phyloP scores from a whole-genome alignment of 2,329 filamentous ascomycete genomes.

The Huntiella abstrusa region DNA sequence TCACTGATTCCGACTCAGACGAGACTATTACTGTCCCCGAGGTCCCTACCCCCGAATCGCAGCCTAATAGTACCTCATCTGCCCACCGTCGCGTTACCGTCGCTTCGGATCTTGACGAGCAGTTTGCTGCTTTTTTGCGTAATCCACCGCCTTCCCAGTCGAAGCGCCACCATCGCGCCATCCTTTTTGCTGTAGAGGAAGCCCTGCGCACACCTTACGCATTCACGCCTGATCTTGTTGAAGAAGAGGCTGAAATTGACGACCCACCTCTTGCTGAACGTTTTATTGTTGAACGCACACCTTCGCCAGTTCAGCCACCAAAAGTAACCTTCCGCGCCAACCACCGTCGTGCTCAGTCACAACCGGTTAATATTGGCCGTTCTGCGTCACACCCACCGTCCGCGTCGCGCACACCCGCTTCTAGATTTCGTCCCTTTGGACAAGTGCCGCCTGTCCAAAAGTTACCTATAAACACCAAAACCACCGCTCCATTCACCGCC shows the following conservation, averaged over 20 bases:
- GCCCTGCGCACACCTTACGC: constrained; percentile 63
- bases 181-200: constrained; percentile 83
- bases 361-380: neutral
- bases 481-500: neutral
- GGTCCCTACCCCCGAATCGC: constrained; percentile 15
- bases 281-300: constrained; percentile 27
- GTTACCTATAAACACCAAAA: neutral
- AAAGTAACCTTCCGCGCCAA: constrained; percentile 19
- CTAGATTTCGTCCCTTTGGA: neutral
- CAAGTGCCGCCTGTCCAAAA: neutral
- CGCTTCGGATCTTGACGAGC: constrained; percentile 3
- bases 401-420: constrained; percentile 2
- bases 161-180: constrained; percentile 67
- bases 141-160: constrained; percentile 46
- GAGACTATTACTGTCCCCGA: constrained; percentile 18
- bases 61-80: neutral
- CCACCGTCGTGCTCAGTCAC: constrained; percentile 9
- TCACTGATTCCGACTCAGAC: constrained; percentile 25
- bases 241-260: constrained; percentile 86
- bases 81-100: constrained; percentile 1
- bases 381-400: neutral
- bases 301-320: constrained; percentile 29
- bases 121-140: constrained; percentile 16
- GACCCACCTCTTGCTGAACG: constrained; percentile 49
- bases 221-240: constrained; percentile 67